Conservation (phyloP, 192 early-diverging fungal genomes). For the Coemansia sp. region DNA sequence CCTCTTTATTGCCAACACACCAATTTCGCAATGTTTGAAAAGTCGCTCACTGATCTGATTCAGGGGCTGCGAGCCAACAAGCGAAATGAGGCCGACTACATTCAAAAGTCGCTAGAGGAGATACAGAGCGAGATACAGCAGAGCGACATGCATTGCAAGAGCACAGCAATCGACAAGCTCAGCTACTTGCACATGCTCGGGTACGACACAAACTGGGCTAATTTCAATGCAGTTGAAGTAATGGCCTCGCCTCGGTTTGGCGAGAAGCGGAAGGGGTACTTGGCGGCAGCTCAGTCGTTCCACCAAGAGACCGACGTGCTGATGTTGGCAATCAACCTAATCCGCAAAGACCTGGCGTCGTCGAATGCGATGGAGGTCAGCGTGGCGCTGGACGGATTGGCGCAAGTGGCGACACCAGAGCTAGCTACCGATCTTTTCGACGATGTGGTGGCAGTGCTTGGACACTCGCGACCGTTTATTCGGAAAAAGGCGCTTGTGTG, state of each 20-base stretch:
- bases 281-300: constrained; percentile 88
- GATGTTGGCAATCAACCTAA: constrained; percentile 94
- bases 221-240: constrained; percentile 94
- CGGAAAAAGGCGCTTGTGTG: constrained; percentile 87
- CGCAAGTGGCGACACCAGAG: constrained; percentile 88
- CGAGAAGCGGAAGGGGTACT: constrained; percentile 89
- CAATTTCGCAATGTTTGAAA: constrained; percentile 62
- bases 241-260: constrained; percentile 86
- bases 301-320: constrained; percentile 90
- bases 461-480: constrained; percentile 90
- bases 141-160: constrained; percentile 84
- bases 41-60: constrained; percentile 87
- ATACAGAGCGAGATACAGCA: constrained; percentile 81
- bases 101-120: constrained; percentile 82
- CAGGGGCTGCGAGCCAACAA: constrained; percentile 91
- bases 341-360: constrained; percentile 94
- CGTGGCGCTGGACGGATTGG: constrained; percentile 87
- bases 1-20: background rate
- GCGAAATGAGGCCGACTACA: constrained; percentile 83
- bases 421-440: constrained; percentile 83
- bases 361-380: constrained; percentile 78
- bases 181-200: constrained; percentile 93
- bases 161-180: constrained; percentile 85
- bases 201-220: constrained; percentile 96
- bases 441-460: constrained; percentile 83